phyloP scores from a whole-genome alignment of 257 asterid genomes.

The Solanum medicagineum region DNA sequence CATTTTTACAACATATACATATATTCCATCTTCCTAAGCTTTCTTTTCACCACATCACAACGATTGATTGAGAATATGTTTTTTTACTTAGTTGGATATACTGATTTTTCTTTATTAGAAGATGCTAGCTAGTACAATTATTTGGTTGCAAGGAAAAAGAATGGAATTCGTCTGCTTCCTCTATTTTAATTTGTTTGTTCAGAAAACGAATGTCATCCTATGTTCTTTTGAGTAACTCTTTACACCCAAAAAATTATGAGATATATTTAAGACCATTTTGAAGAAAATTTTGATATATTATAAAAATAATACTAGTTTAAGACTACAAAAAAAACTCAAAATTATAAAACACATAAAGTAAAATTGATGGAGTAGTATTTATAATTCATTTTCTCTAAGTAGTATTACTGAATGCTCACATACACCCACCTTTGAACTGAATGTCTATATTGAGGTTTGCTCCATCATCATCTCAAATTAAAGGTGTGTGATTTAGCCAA shows the following conservation, averaged over 20 bases:
- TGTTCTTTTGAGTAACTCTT: not conserved
- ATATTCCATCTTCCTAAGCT: not conserved
- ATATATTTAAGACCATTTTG: not conserved
- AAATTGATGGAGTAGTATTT: too few species aligned
- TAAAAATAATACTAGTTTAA: not conserved
- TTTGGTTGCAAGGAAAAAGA: not conserved
- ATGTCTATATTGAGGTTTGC: too few species aligned
- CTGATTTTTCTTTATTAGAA: not conserved
- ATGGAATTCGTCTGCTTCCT: not conserved
- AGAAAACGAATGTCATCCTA: not conserved
- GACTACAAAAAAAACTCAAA: too few species aligned
- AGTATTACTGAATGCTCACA: too few species aligned
- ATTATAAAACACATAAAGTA: too few species aligned
- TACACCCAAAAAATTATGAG: not conserved
- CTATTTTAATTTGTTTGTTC: not conserved
- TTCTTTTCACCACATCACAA: not conserved
- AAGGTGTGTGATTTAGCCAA: too few species aligned
- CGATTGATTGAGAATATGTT: not conserved
- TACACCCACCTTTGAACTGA: too few species aligned
- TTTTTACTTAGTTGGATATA: not conserved
- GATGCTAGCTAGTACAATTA: not conserved
- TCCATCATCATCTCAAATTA: too few species aligned
- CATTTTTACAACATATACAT: not conserved
- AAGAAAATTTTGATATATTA: not conserved
- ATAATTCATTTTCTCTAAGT: too few species aligned